These are phyloP conservation scores for Sporothrix humicola DNA, from an alignment of 2,329 filamentous ascomycete genomes.

Conservation along the genomic window DNA sequence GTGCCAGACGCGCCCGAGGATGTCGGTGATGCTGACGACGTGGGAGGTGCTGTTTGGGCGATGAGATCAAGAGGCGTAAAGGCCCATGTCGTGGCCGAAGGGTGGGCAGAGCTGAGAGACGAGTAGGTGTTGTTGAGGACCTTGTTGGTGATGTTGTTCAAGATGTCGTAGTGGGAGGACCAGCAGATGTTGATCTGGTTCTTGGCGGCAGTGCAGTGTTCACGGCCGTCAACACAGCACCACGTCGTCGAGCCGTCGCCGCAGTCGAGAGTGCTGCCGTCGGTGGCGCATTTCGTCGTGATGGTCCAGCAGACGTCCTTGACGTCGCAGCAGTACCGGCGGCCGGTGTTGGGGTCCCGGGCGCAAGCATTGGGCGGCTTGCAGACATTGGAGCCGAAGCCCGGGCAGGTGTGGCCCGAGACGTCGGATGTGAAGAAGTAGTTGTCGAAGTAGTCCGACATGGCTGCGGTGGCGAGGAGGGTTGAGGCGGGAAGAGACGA, in stretches of 20 bases:
- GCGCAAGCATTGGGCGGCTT: conserved; percentile 37
- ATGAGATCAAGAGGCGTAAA: conserved; percentile 34
- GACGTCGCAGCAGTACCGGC: conserved; percentile 37
- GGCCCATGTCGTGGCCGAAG: conserved; percentile 34
- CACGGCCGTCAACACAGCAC: conserved; percentile 36
- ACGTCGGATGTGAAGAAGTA: conserved; percentile 38
- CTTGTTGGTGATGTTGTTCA: conserved; percentile 35
- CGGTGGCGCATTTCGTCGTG: conserved; percentile 31
- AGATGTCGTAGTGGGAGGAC: conserved; percentile 35
- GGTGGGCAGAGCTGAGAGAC: conserved; percentile 35
- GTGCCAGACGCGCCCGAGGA: neutral
- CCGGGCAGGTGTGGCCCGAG: conserved; percentile 34
- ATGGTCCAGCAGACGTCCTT: conserved; percentile 37
- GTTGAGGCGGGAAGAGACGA: neutral
- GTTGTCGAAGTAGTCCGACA: conserved; percentile 36
- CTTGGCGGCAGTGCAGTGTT: conserved; percentile 33
- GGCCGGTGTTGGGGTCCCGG: conserved; percentile 37
- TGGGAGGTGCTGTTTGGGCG: conserved; percentile 30
- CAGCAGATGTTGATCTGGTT: conserved; percentile 39
- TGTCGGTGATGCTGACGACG: conserved; percentile 10
- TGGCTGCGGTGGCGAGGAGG: neutral
- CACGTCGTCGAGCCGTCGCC: conserved; percentile 33
- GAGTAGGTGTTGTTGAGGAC: conserved; percentile 35
- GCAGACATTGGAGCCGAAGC: conserved; percentile 33
- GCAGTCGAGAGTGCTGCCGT: conserved; percentile 37